phyloP scores from a whole-genome alignment of 1,284 basidiomycete species.

The Abortiporus biennis region DNA sequence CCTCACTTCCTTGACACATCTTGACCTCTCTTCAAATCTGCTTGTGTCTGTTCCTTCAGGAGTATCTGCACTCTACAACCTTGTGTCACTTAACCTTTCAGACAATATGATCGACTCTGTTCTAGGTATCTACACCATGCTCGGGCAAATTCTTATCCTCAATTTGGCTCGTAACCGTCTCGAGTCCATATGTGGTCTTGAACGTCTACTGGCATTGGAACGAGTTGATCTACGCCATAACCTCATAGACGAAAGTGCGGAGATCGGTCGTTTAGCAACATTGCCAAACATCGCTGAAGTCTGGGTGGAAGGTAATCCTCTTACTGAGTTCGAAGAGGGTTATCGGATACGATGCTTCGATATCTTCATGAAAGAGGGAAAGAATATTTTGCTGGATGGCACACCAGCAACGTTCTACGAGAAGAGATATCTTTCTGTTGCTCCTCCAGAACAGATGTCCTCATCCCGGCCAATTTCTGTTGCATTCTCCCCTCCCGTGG shows the following conservation, averaged over 20 bases:
- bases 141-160: conserved; percentile 74
- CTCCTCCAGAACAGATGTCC: conserved; percentile 44
- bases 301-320: conserved; percentile 78
- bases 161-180: conserved; percentile 85
- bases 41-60: conserved; percentile 81
- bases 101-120: conserved; percentile 98
- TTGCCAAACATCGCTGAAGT: conserved; percentile 75
- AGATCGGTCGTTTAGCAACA: conserved; percentile 79
- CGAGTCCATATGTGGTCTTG: conserved; percentile 90
- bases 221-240: conserved; percentile 87
- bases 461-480: conserved; percentile 39
- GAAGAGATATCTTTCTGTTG: conserved; percentile 48
- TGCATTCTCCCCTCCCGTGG: conserved; percentile 51
- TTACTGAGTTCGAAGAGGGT: conserved; percentile 64
- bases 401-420: conserved; percentile 73
- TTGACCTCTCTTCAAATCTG: conserved; percentile 88
- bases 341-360: conserved; percentile 78
- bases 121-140: conserved; percentile 76
- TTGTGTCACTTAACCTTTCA: conserved; percentile 83
- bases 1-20: conserved; percentile 75
- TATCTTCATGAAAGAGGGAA: conserved; percentile 78
- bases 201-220: conserved; percentile 78
- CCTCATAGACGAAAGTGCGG: conserved; percentile 74
- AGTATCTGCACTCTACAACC: conserved; percentile 68
- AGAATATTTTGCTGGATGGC: conserved; percentile 71